Evolutionary conservation across 768 basidiomycete genomes (phyloP).

Genomic region (Lentinula raphanica): DNA sequence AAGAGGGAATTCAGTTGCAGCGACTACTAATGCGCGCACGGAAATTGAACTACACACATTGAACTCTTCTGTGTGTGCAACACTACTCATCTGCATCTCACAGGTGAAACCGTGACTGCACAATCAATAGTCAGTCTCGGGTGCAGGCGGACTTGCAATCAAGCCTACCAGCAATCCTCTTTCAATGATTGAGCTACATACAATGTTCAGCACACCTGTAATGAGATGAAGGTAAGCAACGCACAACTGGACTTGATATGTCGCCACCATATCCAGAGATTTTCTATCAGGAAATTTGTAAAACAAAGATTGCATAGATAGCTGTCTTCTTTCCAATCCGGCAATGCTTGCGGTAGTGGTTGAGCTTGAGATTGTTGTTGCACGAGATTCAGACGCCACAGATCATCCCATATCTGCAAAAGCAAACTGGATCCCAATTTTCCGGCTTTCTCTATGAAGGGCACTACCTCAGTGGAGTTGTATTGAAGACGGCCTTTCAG

Average conservation of each 20-base stretch:
- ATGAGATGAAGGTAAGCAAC: background rate
- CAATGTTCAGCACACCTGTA: no score
- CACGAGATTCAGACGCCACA: background rate
- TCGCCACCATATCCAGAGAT: conserved; percentile 8
- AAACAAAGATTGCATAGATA: conserved; percentile 10
- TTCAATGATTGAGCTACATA: background rate
- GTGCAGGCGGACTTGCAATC: no score
- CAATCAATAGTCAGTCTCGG: background rate
- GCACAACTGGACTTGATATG: conserved; percentile 1
- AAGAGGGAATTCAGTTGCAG: background rate
- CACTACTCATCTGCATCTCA: background rate
- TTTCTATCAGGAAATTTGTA: conserved; percentile 4
- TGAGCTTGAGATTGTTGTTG: background rate
- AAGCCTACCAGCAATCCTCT: conserved; percentile 3
- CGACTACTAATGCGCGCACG: no score
- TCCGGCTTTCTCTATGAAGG: background rate
- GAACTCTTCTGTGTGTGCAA: background rate
- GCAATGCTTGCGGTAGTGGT: background rate
- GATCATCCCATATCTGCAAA: background rate
- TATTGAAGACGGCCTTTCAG: background rate
- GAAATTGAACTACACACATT: background rate
- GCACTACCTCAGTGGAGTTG: background rate
- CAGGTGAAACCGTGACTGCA: conserved; percentile 3
- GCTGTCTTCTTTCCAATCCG: background rate
- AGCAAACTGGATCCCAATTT: background rate